These are phyloP conservation scores for Jacaranda mimosifolia DNA, from an alignment of 257 asterid species.

Conservation along the genomic window DNA sequence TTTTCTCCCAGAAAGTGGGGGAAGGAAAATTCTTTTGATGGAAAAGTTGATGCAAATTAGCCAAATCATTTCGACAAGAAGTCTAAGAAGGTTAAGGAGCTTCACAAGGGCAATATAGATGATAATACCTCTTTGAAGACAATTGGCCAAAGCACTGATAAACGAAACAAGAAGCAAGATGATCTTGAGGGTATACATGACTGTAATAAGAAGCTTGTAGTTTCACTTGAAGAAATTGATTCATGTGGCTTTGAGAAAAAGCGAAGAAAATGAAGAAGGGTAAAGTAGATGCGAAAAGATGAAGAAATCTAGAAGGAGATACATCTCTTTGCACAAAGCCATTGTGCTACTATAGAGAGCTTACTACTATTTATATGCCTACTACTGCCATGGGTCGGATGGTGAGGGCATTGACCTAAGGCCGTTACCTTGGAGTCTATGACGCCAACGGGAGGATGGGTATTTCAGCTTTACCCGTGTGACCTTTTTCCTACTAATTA, in stretches of 20 bases:
- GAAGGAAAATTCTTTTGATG: slow-evolving; percentile 64
- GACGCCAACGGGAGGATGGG: no score
- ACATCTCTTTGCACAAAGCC: no score
- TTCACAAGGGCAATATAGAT: slow-evolving; percentile 31
- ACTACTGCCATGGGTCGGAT: no score
- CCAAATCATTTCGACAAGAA: slow-evolving; percentile 40
- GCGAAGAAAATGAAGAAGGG: slow-evolving; percentile 44
- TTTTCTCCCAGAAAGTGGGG: slow-evolving; percentile 53
- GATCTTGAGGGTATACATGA: slow-evolving; percentile 38
- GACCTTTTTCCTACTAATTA: no score
- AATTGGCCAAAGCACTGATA: slow-evolving; percentile 34
- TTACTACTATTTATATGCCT: no score
- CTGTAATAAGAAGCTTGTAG: slow-evolving; percentile 8
- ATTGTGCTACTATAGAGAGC: no score
- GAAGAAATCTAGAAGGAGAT: slow-evolving; percentile 32
- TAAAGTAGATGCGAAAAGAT: slow-evolving; percentile 20
- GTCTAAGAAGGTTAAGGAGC: slow-evolving; percentile 48
- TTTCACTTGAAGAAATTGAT: slow-evolving; percentile 24
- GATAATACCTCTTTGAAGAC: slow-evolving; percentile 36
- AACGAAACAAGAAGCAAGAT: slow-evolving; percentile 35
- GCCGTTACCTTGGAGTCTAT: no score
- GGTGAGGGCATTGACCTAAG: no score
- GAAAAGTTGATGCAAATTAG: slow-evolving; percentile 47
- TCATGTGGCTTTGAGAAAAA: slow-evolving; percentile 32
- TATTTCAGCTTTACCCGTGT: no score